Base-by-base conservation (phyloP, 2,329 filamentous ascomycete species). In the Didymella segeticola region DNA sequence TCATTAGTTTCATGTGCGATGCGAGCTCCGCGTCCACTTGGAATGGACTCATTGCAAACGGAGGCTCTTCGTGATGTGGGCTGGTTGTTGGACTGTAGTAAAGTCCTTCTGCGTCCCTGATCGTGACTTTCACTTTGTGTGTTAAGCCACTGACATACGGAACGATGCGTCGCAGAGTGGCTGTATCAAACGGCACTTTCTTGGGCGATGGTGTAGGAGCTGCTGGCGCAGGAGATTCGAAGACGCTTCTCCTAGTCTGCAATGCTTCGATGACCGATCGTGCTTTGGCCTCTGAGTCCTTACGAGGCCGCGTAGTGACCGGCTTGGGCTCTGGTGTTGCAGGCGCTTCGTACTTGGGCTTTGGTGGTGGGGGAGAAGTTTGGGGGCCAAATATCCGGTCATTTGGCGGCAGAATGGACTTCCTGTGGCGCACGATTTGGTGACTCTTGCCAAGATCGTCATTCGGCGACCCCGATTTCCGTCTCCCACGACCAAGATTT, bases 161-260 rank as follows among this genome's bases (percentile, higher is more conserved):
- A 22, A 88, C 85, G 50, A 88, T 83, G 64, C 86, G 83, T 60
- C 81, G 80, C 12, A 88, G 77, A 36, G 86, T 87, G 22, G 83
- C 83, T 2, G 85, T 88, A 64, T 88, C 85, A 65, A 88, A 88
- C 0, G 84, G 83, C n/a, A 88, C 80, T 62, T 87, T 88, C 61
- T 79, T 79, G 31, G 72, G 67, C 4, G 67, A 57, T n/a, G 73
- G 69, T 11, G 68, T 67, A 1, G 64, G 63, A 8, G 69, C 62
- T 11, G 60, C 42, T 31, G 67, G 61, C 4, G 62, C 53, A 19
- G 66, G 56, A 25, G 69, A 57, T 38, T 71, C 67, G 22, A 68
- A 59, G 9, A 62, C 58, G 47, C 70, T 75, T 53, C 75, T 78
- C 61, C 78, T 77, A 56, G 81, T 76, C 62, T 85, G 83, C 43